These are phyloP conservation scores for Glebionis coronaria DNA, from an alignment of 129 eudicot genomes.

Conservation along the genomic window DNA sequence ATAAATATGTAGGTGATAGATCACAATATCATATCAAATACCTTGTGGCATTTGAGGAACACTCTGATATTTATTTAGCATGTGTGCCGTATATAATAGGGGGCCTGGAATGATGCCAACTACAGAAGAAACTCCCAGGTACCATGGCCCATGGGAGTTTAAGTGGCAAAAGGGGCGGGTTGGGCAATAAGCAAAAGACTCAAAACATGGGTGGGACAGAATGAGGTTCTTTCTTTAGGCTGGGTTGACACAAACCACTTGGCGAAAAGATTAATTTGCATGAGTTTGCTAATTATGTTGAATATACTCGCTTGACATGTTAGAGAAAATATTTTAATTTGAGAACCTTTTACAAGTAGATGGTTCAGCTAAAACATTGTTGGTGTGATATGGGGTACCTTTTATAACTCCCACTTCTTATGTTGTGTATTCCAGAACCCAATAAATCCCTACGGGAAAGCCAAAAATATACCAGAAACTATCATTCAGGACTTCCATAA, in stretches of 20 bases:
- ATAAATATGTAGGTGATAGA: slow-evolving; percentile 59
- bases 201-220: neutral
- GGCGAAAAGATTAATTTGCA: neutral
- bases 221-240: neutral
- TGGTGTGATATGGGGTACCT: no score
- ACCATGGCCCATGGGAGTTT: slow-evolving; percentile 9
- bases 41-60: slow-evolving; percentile 64
- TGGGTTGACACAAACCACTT: no score
- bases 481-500: slow-evolving; percentile 65
- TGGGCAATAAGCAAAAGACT: neutral
- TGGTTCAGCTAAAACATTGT: neutral
- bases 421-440: slow-evolving; percentile 43
- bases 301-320: neutral
- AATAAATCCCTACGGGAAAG: slow-evolving; percentile 82
- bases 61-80: slow-evolving; percentile 83
- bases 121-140: slow-evolving; percentile 93
- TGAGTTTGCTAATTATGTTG: neutral
- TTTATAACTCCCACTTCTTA: neutral
- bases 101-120: slow-evolving; percentile 91
- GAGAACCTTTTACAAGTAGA: neutral
- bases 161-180: neutral
- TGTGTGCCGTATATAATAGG: slow-evolving; percentile 88
- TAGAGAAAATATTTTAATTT: neutral
- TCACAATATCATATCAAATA: slow-evolving; percentile 85
- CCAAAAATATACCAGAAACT: slow-evolving; percentile 88